phyloP scores from a whole-genome alignment of 2,329 filamentous ascomycete genomes.

The Diaporthe sp. region DNA sequence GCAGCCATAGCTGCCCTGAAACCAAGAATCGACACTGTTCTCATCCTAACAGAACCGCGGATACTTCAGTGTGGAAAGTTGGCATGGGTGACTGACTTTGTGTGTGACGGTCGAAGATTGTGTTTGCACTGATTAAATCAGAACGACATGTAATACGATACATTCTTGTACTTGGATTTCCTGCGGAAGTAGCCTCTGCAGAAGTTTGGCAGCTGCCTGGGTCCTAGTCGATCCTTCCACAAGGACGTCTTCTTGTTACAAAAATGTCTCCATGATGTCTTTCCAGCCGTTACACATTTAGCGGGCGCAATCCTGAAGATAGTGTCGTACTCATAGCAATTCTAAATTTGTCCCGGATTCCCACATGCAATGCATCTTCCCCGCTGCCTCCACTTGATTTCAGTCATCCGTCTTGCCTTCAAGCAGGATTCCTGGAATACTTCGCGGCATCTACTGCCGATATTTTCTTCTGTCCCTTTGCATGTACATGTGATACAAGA shows the following conservation, averaged over 20 bases:
- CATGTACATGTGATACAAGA: slow-evolving; percentile 10
- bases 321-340: background rate
- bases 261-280: background rate
- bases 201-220: background rate
- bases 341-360: background rate
- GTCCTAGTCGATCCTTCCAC: background rate
- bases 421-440: background rate
- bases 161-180: background rate
- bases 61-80: background rate
- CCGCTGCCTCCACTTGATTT: slow-evolving; percentile 6
- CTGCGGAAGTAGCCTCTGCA: background rate
- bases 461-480: background rate
- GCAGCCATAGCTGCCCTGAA: background rate
- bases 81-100: background rate
- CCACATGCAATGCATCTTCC: no score
- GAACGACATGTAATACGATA: background rate
- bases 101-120: background rate
- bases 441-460: slow-evolving; percentile 19
- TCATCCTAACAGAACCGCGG: background rate
- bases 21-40: background rate
- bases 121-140: background rate
- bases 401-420: background rate
- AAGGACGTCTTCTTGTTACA: background rate
- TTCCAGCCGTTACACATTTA: no score
- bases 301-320: background rate